Evolutionary conservation across 2,329 filamentous ascomycete genomes (phyloP).

Genomic region (Nemania serpens): DNA sequence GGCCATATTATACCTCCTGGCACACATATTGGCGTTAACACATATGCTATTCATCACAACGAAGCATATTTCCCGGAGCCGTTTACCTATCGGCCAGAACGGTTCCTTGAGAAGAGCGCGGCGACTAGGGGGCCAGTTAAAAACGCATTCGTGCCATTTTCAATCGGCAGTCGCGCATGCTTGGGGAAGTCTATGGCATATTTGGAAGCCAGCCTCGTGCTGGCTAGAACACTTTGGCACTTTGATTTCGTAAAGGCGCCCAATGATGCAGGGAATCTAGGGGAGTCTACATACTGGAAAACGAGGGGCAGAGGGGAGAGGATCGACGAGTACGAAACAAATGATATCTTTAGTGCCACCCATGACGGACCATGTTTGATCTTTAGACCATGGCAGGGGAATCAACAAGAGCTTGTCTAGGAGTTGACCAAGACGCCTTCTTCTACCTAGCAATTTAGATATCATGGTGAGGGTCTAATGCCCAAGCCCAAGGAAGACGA

Average conservation of each 20-base stretch:
- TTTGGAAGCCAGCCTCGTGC: neutral
- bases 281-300: no score
- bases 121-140: neutral
- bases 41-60: constrained; percentile 17
- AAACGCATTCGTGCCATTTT: constrained; percentile 16
- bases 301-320: no score
- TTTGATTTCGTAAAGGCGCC: constrained; percentile 10
- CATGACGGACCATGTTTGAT: no score
- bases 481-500: no score
- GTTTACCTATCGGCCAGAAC: neutral
- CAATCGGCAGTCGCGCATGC: constrained; percentile 3
- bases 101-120: neutral
- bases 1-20: constrained; percentile 5
- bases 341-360: no score
- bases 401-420: no score
- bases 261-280: no score
- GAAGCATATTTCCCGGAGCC: constrained; percentile 11
- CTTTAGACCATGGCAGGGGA: no score
- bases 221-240: constrained; percentile 10
- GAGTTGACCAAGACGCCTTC: no score
- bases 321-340: no score
- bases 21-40: constrained; percentile 15
- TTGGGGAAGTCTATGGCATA: constrained; percentile 15
- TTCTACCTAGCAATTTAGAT: no score
- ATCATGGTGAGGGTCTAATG: no score